phyloP scores from a whole-genome alignment of 2,329 filamentous ascomycete genomes.

The Ceratocystis harringtonii region DNA sequence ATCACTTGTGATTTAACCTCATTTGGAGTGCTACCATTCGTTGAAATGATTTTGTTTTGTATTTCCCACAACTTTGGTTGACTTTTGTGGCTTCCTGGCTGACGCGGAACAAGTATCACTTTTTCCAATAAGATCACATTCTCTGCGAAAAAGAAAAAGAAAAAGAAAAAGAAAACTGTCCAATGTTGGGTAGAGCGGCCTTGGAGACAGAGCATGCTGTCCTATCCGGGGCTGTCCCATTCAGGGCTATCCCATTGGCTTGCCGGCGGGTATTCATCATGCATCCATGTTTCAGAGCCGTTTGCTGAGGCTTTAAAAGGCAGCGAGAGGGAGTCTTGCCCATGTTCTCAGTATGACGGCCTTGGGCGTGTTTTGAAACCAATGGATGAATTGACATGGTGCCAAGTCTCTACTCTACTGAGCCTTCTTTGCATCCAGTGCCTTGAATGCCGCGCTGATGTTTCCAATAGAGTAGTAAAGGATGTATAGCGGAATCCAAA shows the following conservation, averaged over 20 bases:
- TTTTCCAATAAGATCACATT: background rate
- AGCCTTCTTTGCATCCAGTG: slow-evolving; percentile 21
- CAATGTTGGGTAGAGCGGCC: background rate
- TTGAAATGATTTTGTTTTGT: background rate
- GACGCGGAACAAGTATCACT: background rate
- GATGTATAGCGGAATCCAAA: slow-evolving; percentile 45
- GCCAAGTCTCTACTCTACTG: background rate
- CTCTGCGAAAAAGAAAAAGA: background rate
- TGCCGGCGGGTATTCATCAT: background rate
- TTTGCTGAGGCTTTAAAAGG: background rate
- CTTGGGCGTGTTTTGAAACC: slow-evolving; percentile 20
- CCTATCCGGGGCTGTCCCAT: background rate
- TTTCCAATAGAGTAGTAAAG: slow-evolving; percentile 40
- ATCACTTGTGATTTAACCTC: background rate
- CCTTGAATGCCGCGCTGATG: slow-evolving; percentile 38
- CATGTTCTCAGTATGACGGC: background rate
- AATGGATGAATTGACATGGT: background rate
- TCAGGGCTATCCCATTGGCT: background rate
- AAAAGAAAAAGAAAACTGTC: background rate
- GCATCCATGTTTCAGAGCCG: background rate
- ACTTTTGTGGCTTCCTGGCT: background rate
- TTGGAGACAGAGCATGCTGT: too few species aligned
- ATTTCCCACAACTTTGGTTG: background rate
- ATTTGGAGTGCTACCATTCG: background rate
- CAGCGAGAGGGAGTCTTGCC: background rate